A percentile compares a stretch with the other conserved stretches of the same genome.
Conservation (phyloP, 2,329 filamentous ascomycete genomes). For the Phaeophleospora eucalypticola region DNA sequence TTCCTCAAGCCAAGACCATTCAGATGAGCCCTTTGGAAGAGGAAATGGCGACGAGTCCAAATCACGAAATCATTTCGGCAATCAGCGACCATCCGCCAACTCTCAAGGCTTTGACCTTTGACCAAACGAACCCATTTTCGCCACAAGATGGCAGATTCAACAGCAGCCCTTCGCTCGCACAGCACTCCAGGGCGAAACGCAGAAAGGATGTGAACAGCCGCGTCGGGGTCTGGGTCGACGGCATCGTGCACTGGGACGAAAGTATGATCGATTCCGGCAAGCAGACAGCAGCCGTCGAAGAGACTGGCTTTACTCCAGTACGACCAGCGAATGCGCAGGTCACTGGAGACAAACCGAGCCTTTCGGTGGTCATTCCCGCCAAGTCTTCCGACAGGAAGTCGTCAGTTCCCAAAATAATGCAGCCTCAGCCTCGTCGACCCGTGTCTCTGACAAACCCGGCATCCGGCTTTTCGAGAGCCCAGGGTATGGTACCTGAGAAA, state of each 20-base stretch:
- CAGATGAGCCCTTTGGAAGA: constrained; percentile 32
- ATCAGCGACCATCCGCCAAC: constrained; percentile 26
- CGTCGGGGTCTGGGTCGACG: constrained; percentile 45
- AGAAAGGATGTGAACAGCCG: constrained; percentile 28
- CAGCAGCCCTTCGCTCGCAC: constrained; percentile 6
- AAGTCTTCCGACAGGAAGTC: constrained; percentile 9
- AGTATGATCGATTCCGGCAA: constrained; percentile 6
- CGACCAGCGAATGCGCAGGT: constrained; percentile 7
- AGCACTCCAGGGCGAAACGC: constrained; percentile 19
- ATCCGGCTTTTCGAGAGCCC: constrained; percentile 17
- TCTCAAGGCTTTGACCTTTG: constrained; percentile 17
- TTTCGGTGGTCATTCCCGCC: constrained; percentile 24
- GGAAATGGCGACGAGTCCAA: constrained; percentile 38
- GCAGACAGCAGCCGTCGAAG: constrained; percentile 11
- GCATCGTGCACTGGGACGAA: constrained; percentile 40
- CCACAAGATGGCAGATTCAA: constrained; percentile 8
- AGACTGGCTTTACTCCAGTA: constrained; percentile 18
- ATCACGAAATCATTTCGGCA: constrained; percentile 37
- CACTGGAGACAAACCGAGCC: constrained; percentile 12
- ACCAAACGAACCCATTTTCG: constrained; percentile 22
- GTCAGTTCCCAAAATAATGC: constrained; percentile 7
- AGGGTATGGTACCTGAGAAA: constrained; percentile 11
- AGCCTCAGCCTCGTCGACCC: constrained; percentile 11
- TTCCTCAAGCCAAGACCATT: constrained; percentile 27
- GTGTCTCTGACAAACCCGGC: constrained; percentile 16